Evolutionary conservation across 495 filamentous ascomycete species (phyloP), one percentile per base, ranked within the genome.

Genomic region (Penicillium riverlandense): DNA sequence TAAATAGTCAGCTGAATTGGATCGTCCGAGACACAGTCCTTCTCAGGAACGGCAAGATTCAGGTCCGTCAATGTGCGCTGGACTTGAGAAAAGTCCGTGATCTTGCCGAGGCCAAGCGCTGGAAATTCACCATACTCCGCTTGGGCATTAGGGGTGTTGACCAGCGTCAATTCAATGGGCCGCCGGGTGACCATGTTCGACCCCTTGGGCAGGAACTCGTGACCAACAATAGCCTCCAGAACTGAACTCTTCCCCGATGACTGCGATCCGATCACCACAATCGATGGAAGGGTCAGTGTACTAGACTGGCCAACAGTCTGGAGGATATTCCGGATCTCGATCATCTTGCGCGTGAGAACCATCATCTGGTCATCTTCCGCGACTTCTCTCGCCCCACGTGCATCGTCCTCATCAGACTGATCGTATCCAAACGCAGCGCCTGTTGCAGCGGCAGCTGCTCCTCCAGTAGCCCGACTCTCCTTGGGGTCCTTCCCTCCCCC

Each of bases 291-390:
- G 5, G 84, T 90, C 33, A 99, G 71, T 10, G 85, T 77, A 48
- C 82, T 85, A 6, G 90, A 90, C 67, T 99, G 90, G 35, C 92
- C 92, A 37, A 99, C 85, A 13, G 83, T 80, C 56, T 91, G 83
- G 7, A 99, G 71, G 34, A 99, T 88, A 49, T 83, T 89, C 48
- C 94, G 72, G 41, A 99, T 97, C 62, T 99, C 91, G 57, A 99
- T 99, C 92, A 99, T 99, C 65, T 95, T 95, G 68, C 90, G 90
- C 0, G 92, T 99, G 62, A 99, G 72, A 51, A 95, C 71, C 92
- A 99, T 99, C 91, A 99, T 99, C 63, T 99, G 92, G 56, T 99
- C 92, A 57, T 99, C 91, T 55, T 84, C 80, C 5, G 90, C 86
- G 43, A 70, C 67, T 52, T 86, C 75, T 38, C 76, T 75, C 33